Conservation (phyloP, 495 filamentous ascomycete species). For the Hypoxylon perforatum region DNA sequence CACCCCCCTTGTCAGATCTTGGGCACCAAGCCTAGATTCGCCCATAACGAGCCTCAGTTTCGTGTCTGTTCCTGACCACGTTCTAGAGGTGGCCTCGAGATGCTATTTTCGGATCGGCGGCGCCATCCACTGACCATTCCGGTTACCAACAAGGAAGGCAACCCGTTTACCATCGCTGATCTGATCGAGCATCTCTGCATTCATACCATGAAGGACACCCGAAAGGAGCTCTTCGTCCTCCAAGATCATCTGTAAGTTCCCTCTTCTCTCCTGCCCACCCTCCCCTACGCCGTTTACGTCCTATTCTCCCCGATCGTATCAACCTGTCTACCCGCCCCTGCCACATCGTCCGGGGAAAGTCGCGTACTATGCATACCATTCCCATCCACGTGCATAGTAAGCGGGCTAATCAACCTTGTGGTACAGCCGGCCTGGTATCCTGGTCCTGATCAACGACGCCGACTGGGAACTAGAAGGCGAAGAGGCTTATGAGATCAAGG, state of each 20-base stretch:
- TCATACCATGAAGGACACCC: constrained; percentile 83
- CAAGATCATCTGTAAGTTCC: constrained; percentile 83
- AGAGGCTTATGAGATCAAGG: constrained; percentile 84
- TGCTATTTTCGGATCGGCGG: constrained; percentile 86
- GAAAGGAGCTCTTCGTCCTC: constrained; percentile 89
- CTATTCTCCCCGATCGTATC: constrained; percentile 32
- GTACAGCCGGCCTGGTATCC: constrained; percentile 89
- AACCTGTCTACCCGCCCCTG: constrained; percentile 18
- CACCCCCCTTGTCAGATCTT: background rate
- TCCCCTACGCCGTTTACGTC: constrained; percentile 12
- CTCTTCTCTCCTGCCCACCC: too few relatives aligned
- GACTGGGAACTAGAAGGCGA: constrained; percentile 99
- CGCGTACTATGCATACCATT: constrained; percentile 22
- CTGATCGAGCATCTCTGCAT: constrained; percentile 84
- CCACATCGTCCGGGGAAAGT: constrained; percentile 25
- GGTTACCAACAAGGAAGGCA: constrained; percentile 64
- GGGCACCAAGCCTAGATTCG: constrained; percentile 2
- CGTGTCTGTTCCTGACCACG: constrained; percentile 17
- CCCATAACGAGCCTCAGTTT: background rate
- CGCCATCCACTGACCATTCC: constrained; percentile 78
- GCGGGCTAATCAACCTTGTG: constrained; percentile 35
- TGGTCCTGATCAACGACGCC: constrained; percentile 96
- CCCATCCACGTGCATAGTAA: constrained; percentile 27
- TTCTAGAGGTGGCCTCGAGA: constrained; percentile 89
- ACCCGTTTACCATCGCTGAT: constrained; percentile 74